Conservation (phyloP, 2,329 filamentous ascomycete species). For the Calonectria honghensis region DNA sequence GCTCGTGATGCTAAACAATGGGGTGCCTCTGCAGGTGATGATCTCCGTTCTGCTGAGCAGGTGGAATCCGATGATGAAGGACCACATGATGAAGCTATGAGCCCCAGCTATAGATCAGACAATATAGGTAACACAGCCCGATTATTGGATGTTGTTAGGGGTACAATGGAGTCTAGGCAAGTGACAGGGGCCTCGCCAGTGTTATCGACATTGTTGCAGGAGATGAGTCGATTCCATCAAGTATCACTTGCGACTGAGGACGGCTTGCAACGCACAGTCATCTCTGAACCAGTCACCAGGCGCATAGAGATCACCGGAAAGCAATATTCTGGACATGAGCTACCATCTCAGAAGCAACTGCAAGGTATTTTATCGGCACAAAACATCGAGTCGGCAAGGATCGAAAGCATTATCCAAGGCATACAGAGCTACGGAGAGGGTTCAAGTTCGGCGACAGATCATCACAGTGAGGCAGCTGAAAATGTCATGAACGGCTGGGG, state of each 20-base stretch:
- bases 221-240: no score
- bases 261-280: neutral
- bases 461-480: neutral
- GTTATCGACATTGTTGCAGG: neutral
- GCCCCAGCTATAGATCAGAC: no score
- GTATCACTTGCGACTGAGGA: neutral
- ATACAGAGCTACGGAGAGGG: neutral
- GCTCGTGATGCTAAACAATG: constrained; percentile 16
- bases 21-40: neutral
- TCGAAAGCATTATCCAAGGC: neutral
- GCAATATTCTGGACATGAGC: neutral
- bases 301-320: neutral
- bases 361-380: neutral
- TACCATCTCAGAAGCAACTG: neutral
- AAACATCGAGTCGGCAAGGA: neutral
- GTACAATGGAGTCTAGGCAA: neutral
- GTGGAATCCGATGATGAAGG: neutral
- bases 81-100: neutral
- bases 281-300: neutral
- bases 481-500: neutral
- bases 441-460: neutral
- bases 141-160: neutral
- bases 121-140: no score
- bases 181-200: neutral
- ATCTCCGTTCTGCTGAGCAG: neutral